These are phyloP conservation scores for Panellus pusillus DNA, from an alignment of 768 basidiomycete species.

Conservation along the genomic window DNA sequence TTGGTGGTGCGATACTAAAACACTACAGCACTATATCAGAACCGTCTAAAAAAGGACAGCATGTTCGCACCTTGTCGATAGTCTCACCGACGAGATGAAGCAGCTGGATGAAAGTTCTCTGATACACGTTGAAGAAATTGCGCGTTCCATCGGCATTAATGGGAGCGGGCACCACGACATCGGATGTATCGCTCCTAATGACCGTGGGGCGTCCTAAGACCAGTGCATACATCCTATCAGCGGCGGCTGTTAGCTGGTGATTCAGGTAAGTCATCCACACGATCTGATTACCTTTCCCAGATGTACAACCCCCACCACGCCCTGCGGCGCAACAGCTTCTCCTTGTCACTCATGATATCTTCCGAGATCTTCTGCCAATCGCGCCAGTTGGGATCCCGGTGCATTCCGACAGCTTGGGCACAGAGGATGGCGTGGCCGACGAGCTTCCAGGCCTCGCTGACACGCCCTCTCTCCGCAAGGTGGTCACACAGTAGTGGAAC, in stretches of 20 bases:
- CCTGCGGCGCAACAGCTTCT: constrained; percentile 38
- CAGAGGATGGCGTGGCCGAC: constrained; percentile 40
- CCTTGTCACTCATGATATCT: constrained; percentile 31
- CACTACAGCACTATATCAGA: constrained; percentile 27
- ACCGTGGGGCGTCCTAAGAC: constrained; percentile 47
- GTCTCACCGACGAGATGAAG: constrained; percentile 40
- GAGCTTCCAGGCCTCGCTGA: constrained; percentile 52
- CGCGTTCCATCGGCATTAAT: constrained; percentile 32
- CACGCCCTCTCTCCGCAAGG: constrained; percentile 45
- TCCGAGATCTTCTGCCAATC: constrained; percentile 42
- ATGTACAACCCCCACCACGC: constrained; percentile 47
- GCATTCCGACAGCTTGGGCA: constrained; percentile 44
- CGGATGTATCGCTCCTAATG: constrained; percentile 34
- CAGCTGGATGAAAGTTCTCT: constrained; percentile 37
- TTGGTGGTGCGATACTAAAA: constrained; percentile 35
- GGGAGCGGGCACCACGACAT: constrained; percentile 36
- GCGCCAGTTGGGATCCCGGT: constrained; percentile 42
- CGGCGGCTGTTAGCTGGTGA: constrained; percentile 8
- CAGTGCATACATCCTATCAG: constrained; percentile 41
- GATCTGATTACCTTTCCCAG: constrained; percentile 40
- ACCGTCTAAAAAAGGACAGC: background rate
- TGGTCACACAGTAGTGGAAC: constrained; percentile 45
- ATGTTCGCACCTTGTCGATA: constrained; percentile 37
- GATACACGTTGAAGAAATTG: constrained; percentile 39
- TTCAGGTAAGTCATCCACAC: background rate